phyloP scores from a whole-genome alignment of 345 rosid genomes.

The Atalantia buxifolia region DNA sequence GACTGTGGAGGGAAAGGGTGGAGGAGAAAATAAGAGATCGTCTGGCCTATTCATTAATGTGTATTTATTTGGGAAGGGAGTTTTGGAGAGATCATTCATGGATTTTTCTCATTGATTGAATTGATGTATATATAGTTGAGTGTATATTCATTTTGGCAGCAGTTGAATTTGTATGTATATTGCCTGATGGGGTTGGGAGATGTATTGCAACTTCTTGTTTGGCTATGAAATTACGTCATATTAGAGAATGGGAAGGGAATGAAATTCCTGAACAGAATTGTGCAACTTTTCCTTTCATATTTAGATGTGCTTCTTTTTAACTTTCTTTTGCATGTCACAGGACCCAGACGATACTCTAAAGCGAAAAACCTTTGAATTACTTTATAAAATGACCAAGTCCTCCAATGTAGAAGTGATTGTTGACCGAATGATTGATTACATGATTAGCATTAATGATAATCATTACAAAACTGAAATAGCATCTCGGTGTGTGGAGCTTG shows the following conservation, averaged over 20 bases:
- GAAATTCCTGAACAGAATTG: background rate
- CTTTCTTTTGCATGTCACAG: conserved; percentile 38
- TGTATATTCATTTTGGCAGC: background rate
- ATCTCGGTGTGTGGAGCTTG: conserved; percentile 91
- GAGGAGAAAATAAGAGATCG: background rate
- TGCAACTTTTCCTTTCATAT: no score
- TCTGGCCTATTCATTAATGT: background rate
- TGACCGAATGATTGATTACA: conserved; percentile 96
- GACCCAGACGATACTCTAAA: conserved; percentile 98
- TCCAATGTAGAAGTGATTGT: conserved; percentile 97
- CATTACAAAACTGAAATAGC: conserved; percentile 99
- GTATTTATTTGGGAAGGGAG: background rate
- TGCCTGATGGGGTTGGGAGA: background rate
- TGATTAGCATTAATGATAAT: conserved; percentile 88
- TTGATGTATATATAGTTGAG: background rate
- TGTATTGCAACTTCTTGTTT: background rate
- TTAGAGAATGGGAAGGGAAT: background rate
- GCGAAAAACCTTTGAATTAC: conserved; percentile 91
- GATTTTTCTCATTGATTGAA: background rate
- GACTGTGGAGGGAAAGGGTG: background rate
- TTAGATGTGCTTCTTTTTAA: background rate
- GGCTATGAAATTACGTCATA: background rate
- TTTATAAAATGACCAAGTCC: conserved; percentile 96
- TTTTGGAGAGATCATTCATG: background rate
- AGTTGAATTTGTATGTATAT: background rate